Evolutionary conservation across 2,329 filamentous ascomycete genomes (phyloP).

Genomic region (Ophiostoma novo-ulmi): DNA sequence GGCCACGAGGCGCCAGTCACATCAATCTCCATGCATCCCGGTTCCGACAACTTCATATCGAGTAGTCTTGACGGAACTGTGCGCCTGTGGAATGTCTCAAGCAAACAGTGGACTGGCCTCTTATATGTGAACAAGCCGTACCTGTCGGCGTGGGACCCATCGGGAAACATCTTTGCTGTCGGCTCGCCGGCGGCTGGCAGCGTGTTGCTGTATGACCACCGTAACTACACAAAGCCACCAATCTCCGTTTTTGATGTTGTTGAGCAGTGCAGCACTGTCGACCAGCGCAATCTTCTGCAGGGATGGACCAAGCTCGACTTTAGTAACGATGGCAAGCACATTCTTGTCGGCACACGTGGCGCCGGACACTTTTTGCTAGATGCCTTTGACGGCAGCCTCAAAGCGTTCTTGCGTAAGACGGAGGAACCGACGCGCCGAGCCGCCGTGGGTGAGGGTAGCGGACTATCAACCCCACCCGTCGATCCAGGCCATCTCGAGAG

Average conservation of each 20-base stretch:
- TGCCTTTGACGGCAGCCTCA: slow-evolving; percentile 77
- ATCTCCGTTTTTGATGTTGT: slow-evolving; percentile 80
- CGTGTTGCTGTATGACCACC: slow-evolving; percentile 84
- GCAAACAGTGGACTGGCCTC: slow-evolving; percentile 72
- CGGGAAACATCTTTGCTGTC: slow-evolving; percentile 84
- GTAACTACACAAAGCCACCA: slow-evolving; percentile 88
- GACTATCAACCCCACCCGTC: slow-evolving; percentile 21
- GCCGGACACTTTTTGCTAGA: slow-evolving; percentile 89
- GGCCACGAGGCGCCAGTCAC: slow-evolving; percentile 85
- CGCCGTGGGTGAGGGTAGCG: slow-evolving; percentile 47
- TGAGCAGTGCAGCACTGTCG: slow-evolving; percentile 46
- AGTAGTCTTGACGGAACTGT: slow-evolving; percentile 88
- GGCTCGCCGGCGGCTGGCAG: slow-evolving; percentile 74
- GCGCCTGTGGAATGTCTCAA: slow-evolving; percentile 81
- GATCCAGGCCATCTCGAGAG: slow-evolving; percentile 43
- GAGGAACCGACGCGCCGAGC: slow-evolving; percentile 50
- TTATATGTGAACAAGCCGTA: slow-evolving; percentile 76
- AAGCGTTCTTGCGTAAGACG: slow-evolving; percentile 63
- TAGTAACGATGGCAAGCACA: slow-evolving; percentile 85
- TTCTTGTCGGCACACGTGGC: slow-evolving; percentile 79
- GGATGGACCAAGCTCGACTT: slow-evolving; percentile 93
- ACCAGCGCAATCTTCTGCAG: slow-evolving; percentile 54
- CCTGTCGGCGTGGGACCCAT: slow-evolving; percentile 85
- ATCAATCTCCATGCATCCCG: slow-evolving; percentile 74
- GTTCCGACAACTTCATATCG: slow-evolving; percentile 85